These are phyloP conservation scores for Raphanus sativus DNA, from an alignment of 345 rosid genomes.

Conservation along the genomic window DNA sequence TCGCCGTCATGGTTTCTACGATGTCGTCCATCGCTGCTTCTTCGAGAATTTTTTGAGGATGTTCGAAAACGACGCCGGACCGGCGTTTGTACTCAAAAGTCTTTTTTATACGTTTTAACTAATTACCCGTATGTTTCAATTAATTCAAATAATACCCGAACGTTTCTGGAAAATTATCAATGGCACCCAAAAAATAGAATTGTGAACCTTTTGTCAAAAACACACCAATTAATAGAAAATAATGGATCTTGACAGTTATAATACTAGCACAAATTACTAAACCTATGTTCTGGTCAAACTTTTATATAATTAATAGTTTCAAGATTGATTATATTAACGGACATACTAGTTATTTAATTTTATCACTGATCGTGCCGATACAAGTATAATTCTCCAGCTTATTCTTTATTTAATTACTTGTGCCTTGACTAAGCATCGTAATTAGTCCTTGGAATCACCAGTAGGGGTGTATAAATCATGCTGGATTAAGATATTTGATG, in stretches of 20 bases:
- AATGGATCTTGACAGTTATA: not conserved
- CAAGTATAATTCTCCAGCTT: not conserved
- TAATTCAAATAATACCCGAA: not conserved
- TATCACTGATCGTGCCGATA: not conserved
- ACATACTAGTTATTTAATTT: not conserved
- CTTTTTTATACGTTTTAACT: not conserved
- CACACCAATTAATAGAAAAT: not conserved
- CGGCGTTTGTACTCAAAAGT: not conserved
- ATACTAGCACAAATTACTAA: not conserved
- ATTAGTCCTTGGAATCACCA: not conserved
- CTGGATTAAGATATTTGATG: not conserved
- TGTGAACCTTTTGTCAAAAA: not conserved
- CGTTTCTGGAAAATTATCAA: not conserved
- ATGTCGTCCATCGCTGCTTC: slow-evolving; percentile 18
- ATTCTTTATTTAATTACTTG: not conserved
- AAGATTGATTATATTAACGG: not conserved
- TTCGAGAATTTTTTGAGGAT: not conserved
- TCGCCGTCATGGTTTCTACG: slow-evolving; percentile 28
- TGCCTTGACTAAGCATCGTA: not conserved
- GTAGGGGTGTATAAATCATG: not conserved
- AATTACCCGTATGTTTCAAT: not conserved
- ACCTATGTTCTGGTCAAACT: not conserved
- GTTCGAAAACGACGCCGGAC: slow-evolving; percentile 14
- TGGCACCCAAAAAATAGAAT: not conserved
- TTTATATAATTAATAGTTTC: not conserved